Evolutionary conservation across 1,284 basidiomycete species (phyloP).

Genomic region (Tranzscheliella williamsii): DNA sequence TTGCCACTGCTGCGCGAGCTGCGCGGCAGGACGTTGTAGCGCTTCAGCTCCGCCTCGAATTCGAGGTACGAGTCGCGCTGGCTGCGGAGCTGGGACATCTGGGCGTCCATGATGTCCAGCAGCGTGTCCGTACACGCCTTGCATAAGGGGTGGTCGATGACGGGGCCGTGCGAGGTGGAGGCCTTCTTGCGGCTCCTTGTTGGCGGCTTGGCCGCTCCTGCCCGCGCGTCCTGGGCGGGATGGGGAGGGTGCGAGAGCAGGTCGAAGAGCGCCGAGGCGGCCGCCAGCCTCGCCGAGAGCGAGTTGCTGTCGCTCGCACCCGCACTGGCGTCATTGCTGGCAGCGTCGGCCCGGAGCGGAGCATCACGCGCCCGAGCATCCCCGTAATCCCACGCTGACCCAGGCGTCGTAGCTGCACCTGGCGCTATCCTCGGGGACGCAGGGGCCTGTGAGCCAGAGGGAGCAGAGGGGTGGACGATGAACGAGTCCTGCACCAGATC

Average conservation of each 20-base stretch:
- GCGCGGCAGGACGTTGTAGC: slow-evolving; percentile 28
- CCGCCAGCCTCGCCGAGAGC: slow-evolving; percentile 19
- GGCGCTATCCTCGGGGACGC: background rate
- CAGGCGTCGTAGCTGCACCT: background rate
- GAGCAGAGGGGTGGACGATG: slow-evolving; percentile 6
- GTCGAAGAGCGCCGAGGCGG: slow-evolving; percentile 27
- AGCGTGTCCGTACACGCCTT: slow-evolving; percentile 87
- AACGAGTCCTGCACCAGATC: slow-evolving; percentile 38
- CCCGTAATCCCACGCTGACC: too few species aligned
- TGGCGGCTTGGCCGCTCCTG: too few species aligned
- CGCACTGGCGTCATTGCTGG: background rate
- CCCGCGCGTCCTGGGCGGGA: background rate
- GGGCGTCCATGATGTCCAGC: slow-evolving; percentile 74
- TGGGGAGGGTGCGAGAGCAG: slow-evolving; percentile 23
- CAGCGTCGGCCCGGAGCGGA: background rate
- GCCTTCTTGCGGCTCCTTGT: slow-evolving; percentile 9
- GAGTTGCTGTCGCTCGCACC: slow-evolving; percentile 20
- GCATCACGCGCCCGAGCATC: too few species aligned
- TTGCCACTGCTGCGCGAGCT: background rate
- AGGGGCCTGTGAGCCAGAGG: background rate
- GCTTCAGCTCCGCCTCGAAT: slow-evolving; percentile 43
- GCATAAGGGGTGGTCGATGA: slow-evolving; percentile 89
- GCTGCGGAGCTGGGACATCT: slow-evolving; percentile 85
- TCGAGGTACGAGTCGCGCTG: slow-evolving; percentile 77
- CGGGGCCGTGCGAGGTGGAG: slow-evolving; percentile 1